Evolutionary conservation across 495 filamentous ascomycete species (phyloP).

Genomic region (Lindgomyces ingoldianus): DNA sequence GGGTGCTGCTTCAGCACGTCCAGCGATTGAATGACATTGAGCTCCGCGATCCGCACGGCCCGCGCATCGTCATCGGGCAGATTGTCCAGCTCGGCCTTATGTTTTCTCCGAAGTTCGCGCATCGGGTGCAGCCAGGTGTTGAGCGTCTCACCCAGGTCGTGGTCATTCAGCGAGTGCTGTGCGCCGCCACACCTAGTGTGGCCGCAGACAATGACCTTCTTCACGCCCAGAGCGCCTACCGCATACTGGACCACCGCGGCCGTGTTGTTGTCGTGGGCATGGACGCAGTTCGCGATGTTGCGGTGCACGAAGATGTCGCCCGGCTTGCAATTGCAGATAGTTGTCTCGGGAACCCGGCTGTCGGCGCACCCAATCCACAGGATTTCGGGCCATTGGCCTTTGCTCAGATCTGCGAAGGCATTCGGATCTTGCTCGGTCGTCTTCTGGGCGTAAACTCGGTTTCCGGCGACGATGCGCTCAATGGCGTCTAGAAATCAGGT

Average conservation of each 20-base stretch:
- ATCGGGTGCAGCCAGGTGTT: conserved; percentile 77
- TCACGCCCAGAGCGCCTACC: conserved; percentile 70
- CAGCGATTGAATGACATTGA: conserved; percentile 45
- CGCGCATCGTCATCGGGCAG: conserved; percentile 36
- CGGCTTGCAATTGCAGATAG: conserved; percentile 73
- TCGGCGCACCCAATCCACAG: conserved; percentile 95
- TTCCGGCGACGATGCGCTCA: conserved; percentile 59
- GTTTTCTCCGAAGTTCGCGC: conserved; percentile 31
- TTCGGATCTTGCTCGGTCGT: conserved; percentile 66
- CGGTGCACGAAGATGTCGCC: conserved; percentile 93
- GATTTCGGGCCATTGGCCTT: conserved; percentile 72
- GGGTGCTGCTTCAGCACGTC: conserved; percentile 43
- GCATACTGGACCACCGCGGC: conserved; percentile 82
- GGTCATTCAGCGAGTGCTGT: conserved; percentile 65
- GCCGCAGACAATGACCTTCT: conserved; percentile 82
- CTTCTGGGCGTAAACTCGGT: conserved; percentile 71
- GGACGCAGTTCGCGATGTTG: conserved; percentile 90
- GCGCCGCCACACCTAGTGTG: conserved; percentile 83
- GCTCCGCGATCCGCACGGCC: conserved; percentile 40
- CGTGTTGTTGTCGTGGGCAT: conserved; percentile 73
- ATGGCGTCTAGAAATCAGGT: conserved; percentile 50
- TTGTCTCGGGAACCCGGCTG: conserved; percentile 85
- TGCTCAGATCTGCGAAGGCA: conserved; percentile 69
- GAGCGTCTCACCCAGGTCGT: conserved; percentile 69
- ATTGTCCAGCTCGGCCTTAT: conserved; percentile 36